Evolutionary conservation across 257 asterid genomes (phyloP).

Genomic region (Fraxinus cuspidata): DNA sequence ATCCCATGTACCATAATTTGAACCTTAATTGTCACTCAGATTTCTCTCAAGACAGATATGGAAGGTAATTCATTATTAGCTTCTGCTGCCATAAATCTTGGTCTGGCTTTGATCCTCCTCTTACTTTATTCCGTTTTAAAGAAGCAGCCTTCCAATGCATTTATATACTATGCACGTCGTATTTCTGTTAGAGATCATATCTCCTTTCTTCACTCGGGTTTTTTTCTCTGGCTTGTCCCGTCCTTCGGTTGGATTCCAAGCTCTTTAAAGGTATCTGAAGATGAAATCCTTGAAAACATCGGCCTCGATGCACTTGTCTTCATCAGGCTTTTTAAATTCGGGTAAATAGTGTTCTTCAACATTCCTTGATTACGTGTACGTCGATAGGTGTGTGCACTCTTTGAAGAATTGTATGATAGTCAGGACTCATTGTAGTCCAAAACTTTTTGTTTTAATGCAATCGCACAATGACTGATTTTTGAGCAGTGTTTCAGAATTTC

Average conservation of each 20-base stretch:
- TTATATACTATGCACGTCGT: constrained; percentile 1
- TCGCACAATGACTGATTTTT: neutral
- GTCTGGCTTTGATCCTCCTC: constrained; percentile 13
- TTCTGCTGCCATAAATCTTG: constrained; percentile 22
- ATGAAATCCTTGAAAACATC: constrained; percentile 14
- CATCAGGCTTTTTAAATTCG: constrained; percentile 22
- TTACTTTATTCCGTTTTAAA: constrained; percentile 17
- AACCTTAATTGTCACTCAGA: constrained; percentile 7
- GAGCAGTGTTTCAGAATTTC: neutral
- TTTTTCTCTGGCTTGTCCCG: constrained; percentile 6
- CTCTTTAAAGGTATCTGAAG: neutral
- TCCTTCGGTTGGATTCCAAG: constrained; percentile 17
- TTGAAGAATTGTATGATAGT: neutral
- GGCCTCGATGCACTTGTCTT: constrained; percentile 20
- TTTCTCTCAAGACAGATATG: constrained; percentile 14
- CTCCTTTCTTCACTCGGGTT: constrained; percentile 1
- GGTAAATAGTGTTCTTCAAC: neutral
- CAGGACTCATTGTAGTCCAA: neutral
- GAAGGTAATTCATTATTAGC: constrained; percentile 23
- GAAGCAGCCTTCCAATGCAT: constrained; percentile 25
- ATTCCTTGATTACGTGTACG: neutral
- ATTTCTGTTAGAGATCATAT: neutral
- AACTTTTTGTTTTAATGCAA: neutral
- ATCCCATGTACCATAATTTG: neutral
- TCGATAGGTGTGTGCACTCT: neutral